Base-by-base conservation (phyloP, 352 stramenopile genomes). In the Phytopythium litorale region DNA sequence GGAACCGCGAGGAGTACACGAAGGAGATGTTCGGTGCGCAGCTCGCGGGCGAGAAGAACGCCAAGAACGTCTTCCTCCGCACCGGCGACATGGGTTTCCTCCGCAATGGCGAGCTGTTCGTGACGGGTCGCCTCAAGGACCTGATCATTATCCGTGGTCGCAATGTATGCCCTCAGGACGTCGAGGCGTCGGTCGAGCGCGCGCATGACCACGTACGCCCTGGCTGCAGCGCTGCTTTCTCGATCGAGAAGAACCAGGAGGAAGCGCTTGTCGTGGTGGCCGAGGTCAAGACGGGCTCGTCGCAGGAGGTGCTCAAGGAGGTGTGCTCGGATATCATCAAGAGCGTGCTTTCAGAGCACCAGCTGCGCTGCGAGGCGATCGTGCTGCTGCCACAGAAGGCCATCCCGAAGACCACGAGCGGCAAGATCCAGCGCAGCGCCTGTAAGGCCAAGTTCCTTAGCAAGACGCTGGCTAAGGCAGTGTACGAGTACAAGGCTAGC, bases 91-190 rank as follows among this genome's bases (percentile, higher is more conserved):
- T 94, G 71, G 86, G 86, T 9, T 92, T 94, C 62, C 45, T 93
- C 11, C 61, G 75, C 21, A 40, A 86, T 21, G 70, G 76, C 16
- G 79, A 94, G 62, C 71, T 92, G 19, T 94, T 93, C 23, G 75
- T 94, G 19, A 91, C 79, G 0, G 84, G 84, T 0, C 79, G 86
- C 11, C 67, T 91, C 16, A 94, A 94, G 62, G 86, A 94, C 65
- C 53, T 94, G 9, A 92, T 94, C 58, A 94, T 94, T 61, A 85
- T 94, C 69, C 81, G 86, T 60, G 86, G 86, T 0, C 82, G 84
- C 48, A 93, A 94, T 43, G 76, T 91, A 19, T 81, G 69, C 28
- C 86, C 86, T 2, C 86, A 94, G 66, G 84, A 93, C 60, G 73
- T 94, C 2, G 86, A 94, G 42, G 75, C 72, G 19, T 88, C 84